Percentiles rank a stretch among this genome's conserved stretches.
Evolutionary conservation across 148 eudicot genomes (phyloP).

Genomic region (Heliamphora exappendiculata): DNA sequence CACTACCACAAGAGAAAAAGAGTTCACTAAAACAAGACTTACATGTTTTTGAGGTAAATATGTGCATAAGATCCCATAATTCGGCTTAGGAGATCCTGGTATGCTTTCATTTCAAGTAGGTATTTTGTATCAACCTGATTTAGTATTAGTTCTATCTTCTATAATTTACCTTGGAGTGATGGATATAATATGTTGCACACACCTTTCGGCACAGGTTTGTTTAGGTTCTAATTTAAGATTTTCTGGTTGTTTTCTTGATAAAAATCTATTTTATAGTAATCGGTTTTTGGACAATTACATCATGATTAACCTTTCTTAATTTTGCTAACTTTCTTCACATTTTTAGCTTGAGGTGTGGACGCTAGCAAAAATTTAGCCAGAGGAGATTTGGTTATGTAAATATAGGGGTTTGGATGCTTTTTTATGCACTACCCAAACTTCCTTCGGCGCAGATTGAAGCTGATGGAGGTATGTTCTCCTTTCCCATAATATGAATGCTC

Average conservation of each 20-base stretch:
- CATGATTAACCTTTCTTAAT: constrained; percentile 27
- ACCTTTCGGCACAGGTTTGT: constrained; percentile 14
- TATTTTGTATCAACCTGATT: constrained; percentile 20
- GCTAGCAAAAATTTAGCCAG: constrained; percentile 35
- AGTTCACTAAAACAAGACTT: constrained; percentile 26
- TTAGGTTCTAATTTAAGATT: constrained; percentile 24
- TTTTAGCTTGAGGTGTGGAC: constrained; percentile 41
- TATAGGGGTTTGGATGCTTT: constrained; percentile 10
- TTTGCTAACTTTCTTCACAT: constrained; percentile 40
- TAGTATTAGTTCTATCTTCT: constrained; percentile 5
- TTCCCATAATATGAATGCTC: neutral
- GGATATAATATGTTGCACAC: constrained; percentile 19
- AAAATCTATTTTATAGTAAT: constrained; percentile 40
- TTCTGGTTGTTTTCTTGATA: constrained; percentile 34
- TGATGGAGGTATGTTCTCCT: constrained; percentile 8
- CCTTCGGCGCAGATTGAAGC: neutral
- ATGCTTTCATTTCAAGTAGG: constrained; percentile 13
- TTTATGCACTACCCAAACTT: neutral
- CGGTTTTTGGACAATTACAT: constrained; percentile 29
- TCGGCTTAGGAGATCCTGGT: constrained; percentile 19
- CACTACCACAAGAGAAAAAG: constrained; percentile 39
- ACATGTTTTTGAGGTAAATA: constrained; percentile 34
- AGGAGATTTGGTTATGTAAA: constrained; percentile 4
- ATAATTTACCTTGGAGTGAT: constrained; percentile 1
- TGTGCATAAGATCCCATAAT: constrained; percentile 32